Evolutionary conservation across 1,284 basidiomycete genomes (phyloP), one percentile per base, ranked within the genome.

Genomic region (Boletus smithii): DNA sequence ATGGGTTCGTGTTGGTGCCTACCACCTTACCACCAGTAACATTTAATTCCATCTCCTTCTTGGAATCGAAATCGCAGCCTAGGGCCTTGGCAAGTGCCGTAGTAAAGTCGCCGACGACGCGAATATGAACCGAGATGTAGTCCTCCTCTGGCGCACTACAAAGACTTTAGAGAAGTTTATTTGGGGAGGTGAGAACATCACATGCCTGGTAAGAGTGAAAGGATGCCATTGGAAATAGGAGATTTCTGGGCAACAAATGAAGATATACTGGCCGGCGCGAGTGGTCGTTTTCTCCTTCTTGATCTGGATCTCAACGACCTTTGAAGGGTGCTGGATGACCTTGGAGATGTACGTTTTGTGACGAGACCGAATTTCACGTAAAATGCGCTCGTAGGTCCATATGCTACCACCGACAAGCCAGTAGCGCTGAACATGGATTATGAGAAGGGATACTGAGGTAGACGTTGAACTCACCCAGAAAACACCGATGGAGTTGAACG

Each of bases 191-290:
- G 38, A 35, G 16, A 39, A 31, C 20, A 32, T 20, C 37, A 62
- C 70, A 31, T 50, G 76, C 77, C 83, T 86, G 20, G 89, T 94
- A 54, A 95, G 79, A 14, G 91, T 94, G 75, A 94, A 94, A 18
- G 91, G 91, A 65, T 95, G 91, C 88, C 91, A 95, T 63, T 95
- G 91, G 77, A 88, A 94, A 73, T 91, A 93, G 9, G 87, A 91
- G 31, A 95, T 74, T 65, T 90, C 88, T 7, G 92, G 92, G 69
- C 89, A 88, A 52, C 71, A 81, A 41, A 95, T 67, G 74, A 93
- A 93, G 65, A 95, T 90, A 68, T 94, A 94, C 66, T 93, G 86
- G 16, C 91, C 91, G 2, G 91, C 89, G 17, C 83, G 77, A 24
- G 79, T 82, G 2, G 72, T 83, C 0, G 81, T 90, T 69, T 85